Conservation (phyloP, 805 yeast genomes). For the Candida incommunis region DNA sequence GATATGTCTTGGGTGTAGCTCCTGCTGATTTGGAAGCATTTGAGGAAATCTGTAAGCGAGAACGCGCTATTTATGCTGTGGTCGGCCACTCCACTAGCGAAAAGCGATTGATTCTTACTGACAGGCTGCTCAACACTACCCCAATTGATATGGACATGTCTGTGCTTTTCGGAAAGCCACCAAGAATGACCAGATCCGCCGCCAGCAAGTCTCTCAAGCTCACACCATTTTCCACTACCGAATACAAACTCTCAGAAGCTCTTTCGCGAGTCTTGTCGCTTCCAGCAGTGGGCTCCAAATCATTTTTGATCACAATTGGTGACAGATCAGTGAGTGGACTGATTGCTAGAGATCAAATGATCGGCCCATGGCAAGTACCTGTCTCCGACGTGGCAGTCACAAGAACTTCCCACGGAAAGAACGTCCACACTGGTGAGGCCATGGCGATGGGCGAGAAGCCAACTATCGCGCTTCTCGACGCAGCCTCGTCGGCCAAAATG, state of each 20-base stretch:
- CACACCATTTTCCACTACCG: slow-evolving; percentile 16
- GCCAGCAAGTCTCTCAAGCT: slow-evolving; percentile 41
- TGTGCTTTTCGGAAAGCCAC: slow-evolving; percentile 90
- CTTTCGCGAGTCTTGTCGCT: slow-evolving; percentile 68
- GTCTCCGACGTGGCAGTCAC: slow-evolving; percentile 98
- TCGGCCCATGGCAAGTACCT: slow-evolving; percentile 99
- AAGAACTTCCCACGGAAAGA: slow-evolving; percentile 72
- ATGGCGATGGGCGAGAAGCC: slow-evolving; percentile 97
- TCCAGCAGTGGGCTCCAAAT: slow-evolving; percentile 92
- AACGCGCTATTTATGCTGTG: slow-evolving; percentile 90
- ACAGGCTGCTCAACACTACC: slow-evolving; percentile 57
- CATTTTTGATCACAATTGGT: slow-evolving; percentile 92
- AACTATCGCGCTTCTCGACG: slow-evolving; percentile 68
- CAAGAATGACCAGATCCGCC: slow-evolving; percentile 78
- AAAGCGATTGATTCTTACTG: slow-evolving; percentile 68
- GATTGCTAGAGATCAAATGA: slow-evolving; percentile 95
- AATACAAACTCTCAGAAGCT: slow-evolving; percentile 38
- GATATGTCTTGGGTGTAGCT: slow-evolving; percentile 88
- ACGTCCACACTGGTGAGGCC: slow-evolving; percentile 85
- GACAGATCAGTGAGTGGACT: slow-evolving; percentile 96
- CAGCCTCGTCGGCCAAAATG: slow-evolving; percentile 88
- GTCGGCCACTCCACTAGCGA: slow-evolving; percentile 91
- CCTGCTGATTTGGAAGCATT: slow-evolving; percentile 61
- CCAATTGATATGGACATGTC: slow-evolving; percentile 96
- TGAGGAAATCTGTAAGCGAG: slow-evolving; percentile 75